Evolutionary conservation across 345 rosid species (phyloP), one percentile per base, ranked within the genome.

Genomic region (Atalantia buxifolia): DNA sequence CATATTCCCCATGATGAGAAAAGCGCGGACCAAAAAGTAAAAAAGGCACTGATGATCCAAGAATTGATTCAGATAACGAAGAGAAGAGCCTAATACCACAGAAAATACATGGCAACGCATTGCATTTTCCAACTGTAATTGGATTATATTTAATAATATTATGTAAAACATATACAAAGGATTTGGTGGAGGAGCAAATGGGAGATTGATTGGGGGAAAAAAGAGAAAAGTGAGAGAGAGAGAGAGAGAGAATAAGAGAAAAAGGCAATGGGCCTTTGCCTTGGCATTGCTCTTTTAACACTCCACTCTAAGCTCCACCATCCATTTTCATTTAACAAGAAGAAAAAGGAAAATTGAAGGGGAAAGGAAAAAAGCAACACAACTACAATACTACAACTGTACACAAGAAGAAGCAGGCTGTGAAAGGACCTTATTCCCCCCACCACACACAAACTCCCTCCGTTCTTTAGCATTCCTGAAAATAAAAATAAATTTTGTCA

Each of bases 301-400:
- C 80, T 81, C 84, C 84, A 80, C 85, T 31, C 74, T 57, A 61
- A 45, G 78, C 62, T 71, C 76, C 76, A 68, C 72, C 67, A 18
- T n/a, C 69, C 75, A 72, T 59, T 28, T 40, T 4, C 13, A 18
- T 48, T 71, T 28, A 2, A 12, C 38, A 55, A 78, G 60, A 55
- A 78, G 66, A 56, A 63, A 63, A 18, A 66, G 42, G 45, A 62
- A 69, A 65, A 30, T 45, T n/a, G 36, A n/a, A 30, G 60, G 18
- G 35, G 19, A 14, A 0, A 30, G 5, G 27, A 55, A 63, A 74
- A 40, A 40, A 3, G 4, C 14, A 25, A 62, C 5, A 14, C 22
- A 59, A 18, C 45, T 50, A 9, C 50, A 16, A 42, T 13, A 2
- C 77, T 74, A 48, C 14, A 27, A 40, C 53, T 71, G 12, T 71